Percentiles rank a stretch among this genome's conserved stretches.
phyloP scores from a whole-genome alignment of 192 early-diverging fungal species.

The Backusella westeae region DNA sequence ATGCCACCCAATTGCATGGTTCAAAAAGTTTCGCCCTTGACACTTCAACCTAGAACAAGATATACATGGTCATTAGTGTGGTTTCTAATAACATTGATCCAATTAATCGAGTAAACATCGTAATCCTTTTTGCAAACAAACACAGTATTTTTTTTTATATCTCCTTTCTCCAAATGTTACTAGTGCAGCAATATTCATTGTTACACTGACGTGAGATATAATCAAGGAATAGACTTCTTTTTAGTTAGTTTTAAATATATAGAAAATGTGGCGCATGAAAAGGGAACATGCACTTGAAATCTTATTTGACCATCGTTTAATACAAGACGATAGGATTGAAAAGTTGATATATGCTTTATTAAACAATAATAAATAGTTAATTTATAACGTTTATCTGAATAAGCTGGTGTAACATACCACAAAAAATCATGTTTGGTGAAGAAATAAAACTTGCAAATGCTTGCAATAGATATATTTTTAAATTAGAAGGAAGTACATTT shows the following conservation, averaged over 20 bases:
- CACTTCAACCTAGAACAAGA: not conserved
- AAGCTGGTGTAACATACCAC: not conserved
- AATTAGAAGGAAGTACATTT: not conserved
- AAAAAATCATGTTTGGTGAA: not conserved
- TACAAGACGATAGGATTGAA: not conserved
- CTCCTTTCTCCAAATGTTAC: not conserved
- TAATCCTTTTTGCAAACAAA: not conserved
- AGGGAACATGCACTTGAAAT: not conserved
- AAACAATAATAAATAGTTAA: not conserved
- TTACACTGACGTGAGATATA: not conserved
- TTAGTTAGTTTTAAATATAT: not conserved
- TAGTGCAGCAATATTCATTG: not conserved
- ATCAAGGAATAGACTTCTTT: not conserved
- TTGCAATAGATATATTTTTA: not conserved
- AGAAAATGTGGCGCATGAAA: not conserved
- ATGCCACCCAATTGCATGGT: not conserved
- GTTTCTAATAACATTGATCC: not conserved
- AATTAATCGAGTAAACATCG: not conserved
- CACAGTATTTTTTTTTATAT: not conserved
- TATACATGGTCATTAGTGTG: not conserved
- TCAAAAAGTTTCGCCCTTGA: not conserved
- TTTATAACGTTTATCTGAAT: slow-evolving; percentile 4
- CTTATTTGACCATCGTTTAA: not conserved
- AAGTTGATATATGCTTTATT: not conserved
- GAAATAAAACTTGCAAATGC: not conserved